phyloP scores from a whole-genome alignment of 441 rosid species.

The Rhodomyrtus psidioides region DNA sequence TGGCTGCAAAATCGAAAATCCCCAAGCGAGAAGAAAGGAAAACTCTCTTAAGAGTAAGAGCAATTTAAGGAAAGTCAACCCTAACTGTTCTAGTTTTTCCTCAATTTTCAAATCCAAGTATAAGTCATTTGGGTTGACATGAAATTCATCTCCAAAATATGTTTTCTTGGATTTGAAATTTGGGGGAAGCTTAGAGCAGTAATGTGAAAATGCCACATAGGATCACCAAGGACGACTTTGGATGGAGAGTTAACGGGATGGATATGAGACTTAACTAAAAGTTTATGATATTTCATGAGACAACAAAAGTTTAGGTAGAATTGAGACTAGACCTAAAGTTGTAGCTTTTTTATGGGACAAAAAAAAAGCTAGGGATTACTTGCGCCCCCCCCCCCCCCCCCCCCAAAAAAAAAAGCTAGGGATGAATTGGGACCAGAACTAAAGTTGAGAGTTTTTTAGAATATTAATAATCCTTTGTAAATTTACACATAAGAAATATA shows the following conservation, averaged over 20 bases:
- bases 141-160: not conserved
- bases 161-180: not conserved
- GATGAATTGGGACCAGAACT: fast-evolving
- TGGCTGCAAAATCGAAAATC: not conserved
- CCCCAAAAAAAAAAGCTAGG: too few relatives aligned
- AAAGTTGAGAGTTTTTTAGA: not conserved
- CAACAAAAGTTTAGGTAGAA: not conserved
- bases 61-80: not conserved
- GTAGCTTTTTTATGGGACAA: too few relatives aligned
- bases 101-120: not conserved
- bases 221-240: not conserved
- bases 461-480: too few relatives aligned
- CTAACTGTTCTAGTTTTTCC: not conserved
- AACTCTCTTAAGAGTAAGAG: not conserved
- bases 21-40: not conserved
- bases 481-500: not conserved
- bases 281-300: not conserved
- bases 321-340: not conserved
- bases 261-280: not conserved
- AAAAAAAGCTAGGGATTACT: too few relatives aligned
- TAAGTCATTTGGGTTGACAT: not conserved
- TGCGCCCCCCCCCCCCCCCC: too few relatives aligned
- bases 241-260: fast-evolving
- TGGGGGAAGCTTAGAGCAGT: not conserved
- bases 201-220: not conserved